phyloP scores from a whole-genome alignment of 768 basidiomycete species.

The Galerina sulciceps region DNA sequence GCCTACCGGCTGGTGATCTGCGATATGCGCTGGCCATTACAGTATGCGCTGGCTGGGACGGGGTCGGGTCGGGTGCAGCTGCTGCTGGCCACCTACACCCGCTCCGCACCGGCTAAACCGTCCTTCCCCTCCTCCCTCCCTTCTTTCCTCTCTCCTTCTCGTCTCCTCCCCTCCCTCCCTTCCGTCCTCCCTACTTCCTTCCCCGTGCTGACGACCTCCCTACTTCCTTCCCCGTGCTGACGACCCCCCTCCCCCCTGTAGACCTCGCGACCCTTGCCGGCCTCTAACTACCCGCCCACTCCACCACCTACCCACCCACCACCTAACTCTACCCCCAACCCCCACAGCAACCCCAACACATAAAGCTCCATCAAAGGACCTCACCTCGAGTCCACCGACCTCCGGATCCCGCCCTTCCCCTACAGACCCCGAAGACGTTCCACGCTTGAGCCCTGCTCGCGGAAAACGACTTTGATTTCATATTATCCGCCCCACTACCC shows the following conservation, averaged over 20 bases:
- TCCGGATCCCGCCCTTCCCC: constrained; percentile 12
- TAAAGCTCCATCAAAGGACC: constrained; percentile 8
- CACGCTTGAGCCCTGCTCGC: constrained; percentile 80
- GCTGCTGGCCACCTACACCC: too few relatives aligned
- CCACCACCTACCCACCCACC: constrained; percentile 2
- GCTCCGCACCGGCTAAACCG: too few relatives aligned
- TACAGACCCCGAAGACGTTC: constrained; percentile 31
- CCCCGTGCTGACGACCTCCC: not conserved
- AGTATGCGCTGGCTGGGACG: too few relatives aligned
- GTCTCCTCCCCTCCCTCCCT: not conserved
- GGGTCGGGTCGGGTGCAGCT: too few relatives aligned
- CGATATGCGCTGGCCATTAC: too few relatives aligned
- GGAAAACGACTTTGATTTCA: constrained; percentile 24
- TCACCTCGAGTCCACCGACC: not conserved
- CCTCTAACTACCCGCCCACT: constrained; percentile 55
- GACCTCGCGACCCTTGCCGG: constrained; percentile 97
- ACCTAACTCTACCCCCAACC: not conserved
- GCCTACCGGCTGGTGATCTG: too few relatives aligned
- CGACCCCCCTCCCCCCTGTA: constrained; percentile 32
- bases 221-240: not conserved
- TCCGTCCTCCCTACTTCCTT: not conserved
- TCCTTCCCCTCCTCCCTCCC: too few relatives aligned
- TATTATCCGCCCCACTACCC: not conserved
- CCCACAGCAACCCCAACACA: not conserved
- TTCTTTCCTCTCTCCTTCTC: too few relatives aligned